A percentile compares a stretch with the other conserved stretches of the same genome.
Conservation (phyloP, 1,284 basidiomycete species). For the Cryptococcus sp. region DNA sequence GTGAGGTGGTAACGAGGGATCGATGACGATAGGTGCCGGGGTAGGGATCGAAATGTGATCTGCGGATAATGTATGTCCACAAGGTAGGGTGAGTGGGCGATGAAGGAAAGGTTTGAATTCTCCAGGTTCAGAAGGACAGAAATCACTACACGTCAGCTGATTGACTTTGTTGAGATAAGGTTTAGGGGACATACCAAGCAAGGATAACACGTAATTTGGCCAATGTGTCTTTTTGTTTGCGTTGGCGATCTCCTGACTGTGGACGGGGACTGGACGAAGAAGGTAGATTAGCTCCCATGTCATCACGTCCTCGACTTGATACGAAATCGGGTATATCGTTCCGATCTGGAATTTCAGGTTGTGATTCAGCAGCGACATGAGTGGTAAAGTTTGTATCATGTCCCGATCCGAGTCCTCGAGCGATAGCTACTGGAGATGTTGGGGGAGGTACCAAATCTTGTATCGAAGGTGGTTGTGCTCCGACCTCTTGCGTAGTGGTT, state of each 20-base stretch:
- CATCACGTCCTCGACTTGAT: constrained; percentile 22
- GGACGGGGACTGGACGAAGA: too few species aligned
- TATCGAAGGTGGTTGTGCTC: constrained; percentile 17
- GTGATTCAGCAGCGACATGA: background rate
- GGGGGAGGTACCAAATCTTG: constrained; percentile 18
- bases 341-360: background rate
- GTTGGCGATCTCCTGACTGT: too few species aligned
- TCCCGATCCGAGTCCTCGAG: background rate
- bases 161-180: background rate
- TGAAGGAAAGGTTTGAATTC: constrained; percentile 32
- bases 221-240: constrained; percentile 12
- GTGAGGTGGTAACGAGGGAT: constrained; percentile 16
- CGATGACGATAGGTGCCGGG: constrained; percentile 27
- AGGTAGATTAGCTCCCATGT: constrained; percentile 24
- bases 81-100: constrained; percentile 55
- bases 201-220: constrained; percentile 20
- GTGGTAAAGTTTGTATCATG: background rate
- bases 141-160: constrained; percentile 38
- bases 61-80: constrained; percentile 57
- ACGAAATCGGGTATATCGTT: constrained; percentile 23
- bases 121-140: constrained; percentile 43
- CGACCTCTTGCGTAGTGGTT: constrained; percentile 3
- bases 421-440: background rate
- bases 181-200: constrained; percentile 15
- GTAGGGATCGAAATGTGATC: constrained; percentile 39